A percentile compares a stretch with the other conserved stretches of the same genome.
These are phyloP conservation scores for Colletotrichum musae DNA, from an alignment of 2,329 filamentous ascomycete species.

Conservation along the genomic window DNA sequence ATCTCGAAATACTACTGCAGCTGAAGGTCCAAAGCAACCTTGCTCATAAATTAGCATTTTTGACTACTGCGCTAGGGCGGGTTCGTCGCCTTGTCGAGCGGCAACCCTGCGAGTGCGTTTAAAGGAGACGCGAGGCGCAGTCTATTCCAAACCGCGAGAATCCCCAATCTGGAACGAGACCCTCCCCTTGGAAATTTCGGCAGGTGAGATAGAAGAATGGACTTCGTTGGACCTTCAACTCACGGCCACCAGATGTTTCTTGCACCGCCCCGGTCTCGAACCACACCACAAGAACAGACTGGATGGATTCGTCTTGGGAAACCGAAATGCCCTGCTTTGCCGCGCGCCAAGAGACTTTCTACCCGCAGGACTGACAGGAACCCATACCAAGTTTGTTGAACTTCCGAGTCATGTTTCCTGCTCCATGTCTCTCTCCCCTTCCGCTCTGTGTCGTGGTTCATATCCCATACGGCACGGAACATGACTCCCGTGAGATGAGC, in stretches of 20 bases:
- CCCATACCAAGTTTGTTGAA: neutral
- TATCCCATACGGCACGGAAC: neutral
- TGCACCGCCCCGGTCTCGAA: neutral
- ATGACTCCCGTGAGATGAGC: slow-evolving; percentile 2
- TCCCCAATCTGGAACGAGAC: neutral
- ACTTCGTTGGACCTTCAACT: neutral
- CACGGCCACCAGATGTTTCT: neutral
- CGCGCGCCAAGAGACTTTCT: slow-evolving; percentile 10
- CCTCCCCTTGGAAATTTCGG: neutral
- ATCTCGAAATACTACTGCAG: slow-evolving; percentile 5
- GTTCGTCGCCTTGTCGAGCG: neutral
- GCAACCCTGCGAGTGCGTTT: slow-evolving; percentile 5
- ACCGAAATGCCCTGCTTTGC: neutral
- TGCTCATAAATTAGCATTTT: slow-evolving; percentile 15
- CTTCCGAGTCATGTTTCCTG: slow-evolving; percentile 25
- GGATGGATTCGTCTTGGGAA: neutral
- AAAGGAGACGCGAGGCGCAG: slow-evolving; percentile 20
- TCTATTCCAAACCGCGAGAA: slow-evolving; percentile 10
- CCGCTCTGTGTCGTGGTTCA: neutral
- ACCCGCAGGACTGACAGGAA: slow-evolving; percentile 21
- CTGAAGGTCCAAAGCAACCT: slow-evolving; percentile 18
- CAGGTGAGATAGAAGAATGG: too few species aligned
- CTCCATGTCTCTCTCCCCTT: too few species aligned
- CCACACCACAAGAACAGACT: slow-evolving; percentile 1
- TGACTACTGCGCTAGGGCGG: slow-evolving; percentile 11